Base-by-base conservation (phyloP, 2,329 filamentous ascomycete species). In the Didymella exigua region DNA sequence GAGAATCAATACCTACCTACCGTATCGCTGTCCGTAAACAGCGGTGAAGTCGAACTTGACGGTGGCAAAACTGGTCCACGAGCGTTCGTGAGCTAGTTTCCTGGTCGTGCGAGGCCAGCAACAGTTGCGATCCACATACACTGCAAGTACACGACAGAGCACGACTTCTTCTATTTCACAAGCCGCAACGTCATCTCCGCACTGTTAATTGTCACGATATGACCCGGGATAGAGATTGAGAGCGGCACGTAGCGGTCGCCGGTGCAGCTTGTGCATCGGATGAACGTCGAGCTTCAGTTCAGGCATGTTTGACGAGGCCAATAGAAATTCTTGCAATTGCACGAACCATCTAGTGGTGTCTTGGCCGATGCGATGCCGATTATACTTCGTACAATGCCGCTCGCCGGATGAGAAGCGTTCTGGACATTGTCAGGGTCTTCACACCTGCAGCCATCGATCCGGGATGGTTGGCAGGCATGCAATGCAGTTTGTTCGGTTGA, bases 341-440 rank as follows among this genome's bases (percentile, higher is more conserved):
- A 55, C 52, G 27, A 44, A 41, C 52, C 46, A 36, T 31, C 4
- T 18, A 23, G 36, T 47, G 46, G 47, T 37, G 29, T 37, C 19
- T 31, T 50, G 7, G 47, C 52, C 52, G 52, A 55, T 50, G 36
- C 52, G 36, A 42, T 55, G 52, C 52, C 52, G 47, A 41, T 19
- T 42, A 14, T 24, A n/a, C n/a, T n/a, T n/a, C n/a, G n/a, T n/a
- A 33, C 41, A 46, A 47, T 47, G 21, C 41, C 23, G 40, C n/a
- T n/a, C 41, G 19, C 38, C 11, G 26, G 34, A 46, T 13, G 41
- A 49, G 36, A 34, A 49, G 29, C 45, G 38, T 43, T 36, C 48
- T 44, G 38, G 31, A 30, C 11, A 13, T 43, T 42, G 9, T 23
- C 31, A 41, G 16, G 38, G 47, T 29, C 30, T 43, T n/a, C 30